These are phyloP conservation scores for Chrysanthemum lavandulifolium DNA, from an alignment of 129 eudicot genomes.

Conservation along the genomic window DNA sequence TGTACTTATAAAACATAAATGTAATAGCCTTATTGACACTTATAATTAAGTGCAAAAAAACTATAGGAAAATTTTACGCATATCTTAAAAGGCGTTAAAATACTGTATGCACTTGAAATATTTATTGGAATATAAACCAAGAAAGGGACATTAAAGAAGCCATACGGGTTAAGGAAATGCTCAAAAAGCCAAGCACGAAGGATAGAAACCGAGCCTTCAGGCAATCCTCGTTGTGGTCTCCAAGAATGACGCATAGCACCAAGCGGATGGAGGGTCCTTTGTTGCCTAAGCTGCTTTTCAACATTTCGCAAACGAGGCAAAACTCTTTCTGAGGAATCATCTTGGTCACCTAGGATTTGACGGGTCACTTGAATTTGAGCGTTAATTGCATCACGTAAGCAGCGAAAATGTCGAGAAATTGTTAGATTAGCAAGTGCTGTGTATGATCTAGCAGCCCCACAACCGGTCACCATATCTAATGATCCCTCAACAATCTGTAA, in stretches of 20 bases:
- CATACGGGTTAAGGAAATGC: conserved; percentile 96
- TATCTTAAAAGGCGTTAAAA: too few relatives aligned
- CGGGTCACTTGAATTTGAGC: conserved; percentile 55
- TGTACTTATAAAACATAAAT: too few relatives aligned
- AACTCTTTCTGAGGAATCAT: conserved; percentile 38
- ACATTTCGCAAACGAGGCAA: conserved; percentile 79
- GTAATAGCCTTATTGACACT: too few relatives aligned
- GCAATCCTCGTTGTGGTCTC: conserved; percentile 96
- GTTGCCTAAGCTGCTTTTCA: conserved; percentile 79
- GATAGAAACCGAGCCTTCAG: conserved; percentile 80
- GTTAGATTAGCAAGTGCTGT: conserved; percentile 74
- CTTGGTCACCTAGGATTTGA: conserved; percentile 72
- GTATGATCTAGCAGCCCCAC: conserved; percentile 74
- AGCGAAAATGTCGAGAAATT: conserved; percentile 81
- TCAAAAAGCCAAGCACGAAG: conserved; percentile 98
- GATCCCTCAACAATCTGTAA: conserved; percentile 65
- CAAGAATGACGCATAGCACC: conserved; percentile 80
- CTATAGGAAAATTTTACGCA: too few relatives aligned
- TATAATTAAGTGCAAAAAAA: too few relatives aligned
- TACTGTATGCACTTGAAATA: too few relatives aligned
- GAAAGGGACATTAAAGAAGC: neutral
- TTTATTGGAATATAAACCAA: neutral
- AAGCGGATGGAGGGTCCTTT: conserved; percentile 65
- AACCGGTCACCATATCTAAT: conserved; percentile 67
- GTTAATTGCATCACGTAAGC: conserved; percentile 64